Conservation (phyloP, 2,329 filamentous ascomycete species). For the Venturia oleaginea region DNA sequence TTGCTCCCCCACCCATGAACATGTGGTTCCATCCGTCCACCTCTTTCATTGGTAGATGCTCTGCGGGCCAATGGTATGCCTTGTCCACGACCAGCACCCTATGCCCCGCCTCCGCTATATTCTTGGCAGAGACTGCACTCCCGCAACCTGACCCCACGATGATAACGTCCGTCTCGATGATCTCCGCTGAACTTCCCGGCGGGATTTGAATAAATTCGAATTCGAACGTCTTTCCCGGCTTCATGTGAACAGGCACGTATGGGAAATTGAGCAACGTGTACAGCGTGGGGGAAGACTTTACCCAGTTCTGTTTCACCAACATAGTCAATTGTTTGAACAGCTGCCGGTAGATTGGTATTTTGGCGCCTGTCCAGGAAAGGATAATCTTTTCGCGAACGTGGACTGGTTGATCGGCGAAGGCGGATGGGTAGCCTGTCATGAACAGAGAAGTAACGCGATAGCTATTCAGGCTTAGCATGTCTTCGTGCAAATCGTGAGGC, state of each 20-base stretch:
- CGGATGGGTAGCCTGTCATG: slow-evolving; percentile 57
- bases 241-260: slow-evolving; percentile 46
- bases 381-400: slow-evolving; percentile 53
- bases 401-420: slow-evolving; percentile 53
- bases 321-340: slow-evolving; percentile 48
- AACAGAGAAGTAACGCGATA: slow-evolving; percentile 54
- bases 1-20: slow-evolving; percentile 58
- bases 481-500: neutral
- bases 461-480: slow-evolving; percentile 29
- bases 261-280: slow-evolving; percentile 49
- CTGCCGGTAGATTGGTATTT: slow-evolving; percentile 45
- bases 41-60: slow-evolving; percentile 66
- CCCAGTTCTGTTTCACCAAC: slow-evolving; percentile 46
- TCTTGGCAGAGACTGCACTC: slow-evolving; percentile 71
- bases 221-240: slow-evolving; percentile 42
- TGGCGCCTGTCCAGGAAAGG: slow-evolving; percentile 51
- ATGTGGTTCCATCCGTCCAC: slow-evolving; percentile 52
- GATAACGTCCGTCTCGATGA: slow-evolving; percentile 69
- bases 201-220: slow-evolving; percentile 57
- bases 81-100: slow-evolving; percentile 76
- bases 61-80: slow-evolving; percentile 63
- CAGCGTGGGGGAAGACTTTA: slow-evolving; percentile 48
- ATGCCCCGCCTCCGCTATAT: slow-evolving; percentile 66
- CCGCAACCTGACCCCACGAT: slow-evolving; percentile 84
- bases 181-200: slow-evolving; percentile 41